Evolutionary conservation across 2,329 filamentous ascomycete genomes (phyloP).

Genomic region (Sporothrix mexicana): DNA sequence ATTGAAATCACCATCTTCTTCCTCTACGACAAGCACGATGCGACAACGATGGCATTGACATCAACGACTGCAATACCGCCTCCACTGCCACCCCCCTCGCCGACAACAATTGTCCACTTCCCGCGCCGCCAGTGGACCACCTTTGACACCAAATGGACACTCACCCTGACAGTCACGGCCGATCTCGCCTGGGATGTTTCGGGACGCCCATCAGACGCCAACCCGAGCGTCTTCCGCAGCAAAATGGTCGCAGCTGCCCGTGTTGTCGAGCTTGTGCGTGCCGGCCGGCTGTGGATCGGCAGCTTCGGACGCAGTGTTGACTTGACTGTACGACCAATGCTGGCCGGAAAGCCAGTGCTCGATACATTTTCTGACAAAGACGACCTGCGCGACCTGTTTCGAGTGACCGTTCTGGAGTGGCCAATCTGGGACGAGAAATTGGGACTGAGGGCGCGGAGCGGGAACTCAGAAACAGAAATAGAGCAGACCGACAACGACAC

Average conservation of each 20-base stretch:
- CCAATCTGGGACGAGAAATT: conserved; percentile 26
- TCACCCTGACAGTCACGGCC: conserved; percentile 31
- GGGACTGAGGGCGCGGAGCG: conserved; percentile 15
- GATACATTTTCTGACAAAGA: background rate
- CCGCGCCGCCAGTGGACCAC: conserved; percentile 26
- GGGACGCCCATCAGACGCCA: background rate
- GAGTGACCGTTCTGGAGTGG: conserved; percentile 6
- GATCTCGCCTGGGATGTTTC: conserved; percentile 34
- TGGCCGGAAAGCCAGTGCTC: conserved; percentile 21
- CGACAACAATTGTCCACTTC: conserved; percentile 25
- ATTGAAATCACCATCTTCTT: background rate
- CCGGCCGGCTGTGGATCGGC: conserved; percentile 36
- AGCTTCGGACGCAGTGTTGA: conserved; percentile 31
- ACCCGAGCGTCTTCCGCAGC: conserved; percentile 25
- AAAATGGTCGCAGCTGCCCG: conserved; percentile 30
- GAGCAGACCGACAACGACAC: background rate
- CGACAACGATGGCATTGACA: background rate
- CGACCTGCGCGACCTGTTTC: background rate
- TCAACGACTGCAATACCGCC: background rate
- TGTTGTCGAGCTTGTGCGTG: conserved; percentile 35
- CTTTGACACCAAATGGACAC: conserved; percentile 23
- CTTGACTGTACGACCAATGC: conserved; percentile 29
- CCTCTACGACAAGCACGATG: too few species aligned
- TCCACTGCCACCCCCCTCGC: background rate
- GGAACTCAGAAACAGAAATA: background rate